Conservation (phyloP, 225 moss, liverwort and hornwort species). For the Polytrichum formosum region DNA sequence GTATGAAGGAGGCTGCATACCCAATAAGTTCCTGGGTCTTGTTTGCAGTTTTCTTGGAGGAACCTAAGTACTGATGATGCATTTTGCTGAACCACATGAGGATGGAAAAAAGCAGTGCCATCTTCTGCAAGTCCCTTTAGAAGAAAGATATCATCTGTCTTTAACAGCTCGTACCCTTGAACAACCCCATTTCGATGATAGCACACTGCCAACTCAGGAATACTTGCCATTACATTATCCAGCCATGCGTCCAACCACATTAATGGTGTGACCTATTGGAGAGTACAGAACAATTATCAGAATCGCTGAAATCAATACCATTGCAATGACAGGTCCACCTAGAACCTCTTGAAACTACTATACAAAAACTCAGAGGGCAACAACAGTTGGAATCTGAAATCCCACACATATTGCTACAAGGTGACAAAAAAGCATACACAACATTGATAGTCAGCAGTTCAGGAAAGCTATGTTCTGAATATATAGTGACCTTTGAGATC, state of each 20-base stretch:
- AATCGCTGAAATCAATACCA: no score
- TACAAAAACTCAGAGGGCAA: no score
- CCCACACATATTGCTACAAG: no score
- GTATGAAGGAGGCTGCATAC: constrained; percentile 31
- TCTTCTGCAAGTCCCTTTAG: constrained; percentile 90
- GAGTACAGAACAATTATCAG: no score
- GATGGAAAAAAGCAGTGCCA: constrained; percentile 87
- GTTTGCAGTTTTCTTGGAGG: constrained; percentile 92
- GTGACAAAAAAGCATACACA: no score
- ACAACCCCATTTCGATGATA: constrained; percentile 96
- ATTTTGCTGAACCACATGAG: constrained; percentile 94
- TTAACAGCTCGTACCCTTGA: constrained; percentile 94
- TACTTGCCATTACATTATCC: constrained; percentile 98
- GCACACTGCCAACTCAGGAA: constrained; percentile 92
- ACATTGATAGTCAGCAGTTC: no score
- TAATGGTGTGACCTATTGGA: constrained; percentile 75
- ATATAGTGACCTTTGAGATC: no score
- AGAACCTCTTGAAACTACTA: no score
- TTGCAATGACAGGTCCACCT: no score
- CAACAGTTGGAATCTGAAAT: no score
- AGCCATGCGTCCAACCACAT: constrained; percentile 99
- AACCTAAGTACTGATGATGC: constrained; percentile 92
- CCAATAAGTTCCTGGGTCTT: constrained; percentile 99
- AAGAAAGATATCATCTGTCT: constrained; percentile 97
- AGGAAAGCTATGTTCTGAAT: no score